phyloP scores from a whole-genome alignment of 2,329 filamentous ascomycete species.

The Stenocarpella maydis region DNA sequence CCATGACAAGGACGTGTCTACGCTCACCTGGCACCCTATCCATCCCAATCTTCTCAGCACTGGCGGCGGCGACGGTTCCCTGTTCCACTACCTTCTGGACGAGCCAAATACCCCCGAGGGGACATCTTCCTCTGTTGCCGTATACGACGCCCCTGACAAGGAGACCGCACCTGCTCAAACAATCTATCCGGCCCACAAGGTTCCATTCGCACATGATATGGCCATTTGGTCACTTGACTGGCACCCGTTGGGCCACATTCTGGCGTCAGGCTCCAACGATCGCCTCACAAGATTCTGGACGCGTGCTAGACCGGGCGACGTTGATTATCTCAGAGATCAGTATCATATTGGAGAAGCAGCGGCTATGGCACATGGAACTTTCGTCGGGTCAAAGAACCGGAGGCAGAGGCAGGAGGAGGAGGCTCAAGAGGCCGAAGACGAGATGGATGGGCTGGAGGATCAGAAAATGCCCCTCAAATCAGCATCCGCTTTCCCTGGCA shows the following conservation, averaged over 20 bases:
- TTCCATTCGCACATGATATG: slow-evolving; percentile 90
- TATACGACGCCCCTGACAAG: slow-evolving; percentile 86
- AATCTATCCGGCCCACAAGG: slow-evolving; percentile 89
- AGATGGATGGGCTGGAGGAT: slow-evolving; percentile 90
- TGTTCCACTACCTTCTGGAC: slow-evolving; percentile 95
- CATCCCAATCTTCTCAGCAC: slow-evolving; percentile 90
- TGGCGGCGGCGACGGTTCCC: slow-evolving; percentile 86
- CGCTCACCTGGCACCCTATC: slow-evolving; percentile 91
- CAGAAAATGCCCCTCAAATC: slow-evolving; percentile 79
- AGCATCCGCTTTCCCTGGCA: slow-evolving; percentile 59
- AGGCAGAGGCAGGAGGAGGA: slow-evolving; percentile 89
- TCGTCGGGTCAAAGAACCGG: slow-evolving; percentile 80
- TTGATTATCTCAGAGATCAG: slow-evolving; percentile 84
- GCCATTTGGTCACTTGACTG: slow-evolving; percentile 98
- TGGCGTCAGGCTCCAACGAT: slow-evolving; percentile 95
- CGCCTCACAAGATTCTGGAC: slow-evolving; percentile 98
- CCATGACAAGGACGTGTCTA: slow-evolving; percentile 95
- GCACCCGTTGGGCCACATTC: slow-evolving; percentile 95
- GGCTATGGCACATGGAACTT: slow-evolving; percentile 94
- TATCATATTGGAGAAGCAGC: slow-evolving; percentile 96
- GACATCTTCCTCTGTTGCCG: slow-evolving; percentile 74
- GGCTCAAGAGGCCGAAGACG: slow-evolving; percentile 91
- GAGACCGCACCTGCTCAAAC: slow-evolving; percentile 82
- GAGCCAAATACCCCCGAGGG: slow-evolving; percentile 87
- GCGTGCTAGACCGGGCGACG: slow-evolving; percentile 85